Conservation (phyloP, 805 yeast species). For the Huiozyma sinensis region DNA sequence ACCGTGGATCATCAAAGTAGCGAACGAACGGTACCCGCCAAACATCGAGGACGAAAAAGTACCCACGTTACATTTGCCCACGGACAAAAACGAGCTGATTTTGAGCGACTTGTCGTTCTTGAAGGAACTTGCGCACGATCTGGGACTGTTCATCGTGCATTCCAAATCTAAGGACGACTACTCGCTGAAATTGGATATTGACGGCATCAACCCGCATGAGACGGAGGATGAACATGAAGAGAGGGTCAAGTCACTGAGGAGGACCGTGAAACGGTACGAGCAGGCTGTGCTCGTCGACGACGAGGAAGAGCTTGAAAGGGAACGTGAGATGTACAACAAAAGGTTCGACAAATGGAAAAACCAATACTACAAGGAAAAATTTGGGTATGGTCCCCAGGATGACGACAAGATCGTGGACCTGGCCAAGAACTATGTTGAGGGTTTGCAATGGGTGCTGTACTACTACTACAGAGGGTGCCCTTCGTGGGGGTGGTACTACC, state of each 20-base stretch:
- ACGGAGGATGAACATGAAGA: conserved; percentile 52
- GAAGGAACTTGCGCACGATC: conserved; percentile 52
- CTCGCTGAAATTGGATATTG: conserved; percentile 55
- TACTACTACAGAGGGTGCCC: conserved; percentile 86
- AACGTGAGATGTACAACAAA: conserved; percentile 54
- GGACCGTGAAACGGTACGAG: conserved; percentile 52
- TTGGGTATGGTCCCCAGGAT: conserved; percentile 55
- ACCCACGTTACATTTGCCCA: conserved; percentile 29
- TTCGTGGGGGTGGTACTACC: conserved; percentile 94
- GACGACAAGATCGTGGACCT: conserved; percentile 51
- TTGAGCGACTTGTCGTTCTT: conserved; percentile 45
- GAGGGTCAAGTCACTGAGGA: conserved; percentile 42
- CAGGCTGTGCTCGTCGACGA: conserved; percentile 49
- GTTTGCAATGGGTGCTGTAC: conserved; percentile 91
- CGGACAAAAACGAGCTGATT: conserved; percentile 30
- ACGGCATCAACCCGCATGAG: conserved; percentile 61
- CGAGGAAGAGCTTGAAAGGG: conserved; percentile 36
- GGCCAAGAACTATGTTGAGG: conserved; percentile 79
- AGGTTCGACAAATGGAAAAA: conserved; percentile 79
- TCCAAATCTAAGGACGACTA: conserved; percentile 46
- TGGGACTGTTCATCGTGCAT: conserved; percentile 57
- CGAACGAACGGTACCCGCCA: conserved; percentile 17
- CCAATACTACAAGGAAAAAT: conserved; percentile 71
- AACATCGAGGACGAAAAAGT: conserved; percentile 37
- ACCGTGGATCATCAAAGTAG: conserved; percentile 36